Conservation (phyloP, 441 rosid genomes). For the Flueggea neowawraea region DNA sequence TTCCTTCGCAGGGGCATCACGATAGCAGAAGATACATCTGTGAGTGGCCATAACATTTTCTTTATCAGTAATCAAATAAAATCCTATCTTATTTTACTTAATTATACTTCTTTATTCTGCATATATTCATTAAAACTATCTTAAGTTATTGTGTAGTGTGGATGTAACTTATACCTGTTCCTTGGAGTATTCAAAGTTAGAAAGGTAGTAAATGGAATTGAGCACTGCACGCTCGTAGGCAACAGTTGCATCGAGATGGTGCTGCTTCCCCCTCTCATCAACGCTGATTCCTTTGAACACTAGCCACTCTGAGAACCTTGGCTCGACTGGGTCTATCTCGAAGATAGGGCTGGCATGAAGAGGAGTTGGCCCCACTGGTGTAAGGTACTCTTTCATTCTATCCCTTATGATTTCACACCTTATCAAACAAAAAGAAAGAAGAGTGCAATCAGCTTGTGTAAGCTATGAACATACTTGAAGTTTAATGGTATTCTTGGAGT, state of each 20-base stretch:
- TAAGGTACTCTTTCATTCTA: conserved; percentile 92
- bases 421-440: not conserved
- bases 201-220: conserved; percentile 88
- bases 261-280: conserved; percentile 86
- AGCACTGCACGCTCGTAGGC: conserved; percentile 92
- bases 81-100: no score
- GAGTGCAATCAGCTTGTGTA: no score
- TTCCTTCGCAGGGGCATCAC: conserved; percentile 94
- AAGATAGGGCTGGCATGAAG: conserved; percentile 92
- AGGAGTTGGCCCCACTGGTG: conserved; percentile 93
- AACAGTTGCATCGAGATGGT: conserved; percentile 77
- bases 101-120: no score
- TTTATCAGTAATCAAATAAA: not conserved
- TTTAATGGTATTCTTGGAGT: no score
- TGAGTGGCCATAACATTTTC: conserved; percentile 19
- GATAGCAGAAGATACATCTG: conserved; percentile 75
- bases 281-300: conserved; percentile 95
- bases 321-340: conserved; percentile 92
- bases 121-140: no score
- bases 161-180: conserved; percentile 49
- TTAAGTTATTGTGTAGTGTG: no score
- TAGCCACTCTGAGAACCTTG: conserved; percentile 93
- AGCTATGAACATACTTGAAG: no score
- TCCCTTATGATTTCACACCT: conserved; percentile 86
- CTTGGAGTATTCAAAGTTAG: conserved; percentile 83